Evolutionary conservation across 495 filamentous ascomycete genomes (phyloP).

Genomic region (Aspergillus sparsus): DNA sequence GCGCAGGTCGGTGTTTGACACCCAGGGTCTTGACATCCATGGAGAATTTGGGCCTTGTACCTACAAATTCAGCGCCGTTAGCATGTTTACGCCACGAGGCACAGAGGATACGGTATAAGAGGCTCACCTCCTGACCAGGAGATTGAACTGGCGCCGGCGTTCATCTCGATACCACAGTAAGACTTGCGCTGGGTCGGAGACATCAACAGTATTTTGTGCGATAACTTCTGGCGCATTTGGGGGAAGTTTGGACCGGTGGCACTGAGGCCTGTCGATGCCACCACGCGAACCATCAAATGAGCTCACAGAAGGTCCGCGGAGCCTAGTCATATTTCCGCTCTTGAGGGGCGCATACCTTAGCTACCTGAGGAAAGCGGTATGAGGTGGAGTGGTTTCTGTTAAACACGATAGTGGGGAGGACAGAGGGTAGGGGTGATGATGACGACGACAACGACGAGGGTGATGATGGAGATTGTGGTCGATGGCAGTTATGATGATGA

Average conservation of each 20-base stretch:
- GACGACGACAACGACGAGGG: neutral
- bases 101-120: neutral
- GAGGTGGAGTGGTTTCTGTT: neutral
- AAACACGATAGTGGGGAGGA: neutral
- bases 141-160: conserved; percentile 52
- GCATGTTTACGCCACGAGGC: neutral
- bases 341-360: conserved; percentile 32
- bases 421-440: neutral
- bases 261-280: conserved; percentile 33
- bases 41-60: conserved; percentile 79
- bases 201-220: conserved; percentile 49
- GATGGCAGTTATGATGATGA: neutral
- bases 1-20: conserved; percentile 82
- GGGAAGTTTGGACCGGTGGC: conserved; percentile 48
- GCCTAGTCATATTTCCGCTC: conserved; percentile 45
- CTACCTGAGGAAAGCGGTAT: neutral
- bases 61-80: conserved; percentile 45
- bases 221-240: conserved; percentile 52
- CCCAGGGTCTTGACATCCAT: conserved; percentile 70
- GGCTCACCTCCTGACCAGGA: conserved; percentile 53
- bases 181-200: conserved; percentile 48
- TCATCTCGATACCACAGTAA: conserved; percentile 52
- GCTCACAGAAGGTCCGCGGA: conserved; percentile 49
- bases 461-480: neutral
- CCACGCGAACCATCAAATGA: conserved; percentile 35